Conservation (phyloP, 345 rosid genomes). For the Citrus australasica region DNA sequence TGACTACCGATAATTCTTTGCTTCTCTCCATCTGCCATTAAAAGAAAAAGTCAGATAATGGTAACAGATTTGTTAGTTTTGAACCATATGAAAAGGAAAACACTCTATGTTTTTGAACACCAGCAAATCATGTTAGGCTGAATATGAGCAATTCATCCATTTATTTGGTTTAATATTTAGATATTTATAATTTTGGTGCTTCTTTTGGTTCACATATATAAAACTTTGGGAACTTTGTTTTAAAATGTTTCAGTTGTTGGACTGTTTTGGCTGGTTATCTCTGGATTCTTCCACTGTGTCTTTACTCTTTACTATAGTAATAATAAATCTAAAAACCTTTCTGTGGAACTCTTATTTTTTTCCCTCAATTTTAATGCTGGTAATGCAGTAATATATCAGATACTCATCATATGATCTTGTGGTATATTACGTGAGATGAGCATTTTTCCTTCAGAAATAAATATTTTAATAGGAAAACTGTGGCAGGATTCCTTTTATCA, state of each 20-base stretch:
- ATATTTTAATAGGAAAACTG: constrained; percentile 23
- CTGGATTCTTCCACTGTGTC: neutral
- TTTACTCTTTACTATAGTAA: neutral
- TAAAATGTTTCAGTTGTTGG: neutral
- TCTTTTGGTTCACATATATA: neutral
- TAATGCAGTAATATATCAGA: neutral
- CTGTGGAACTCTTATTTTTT: neutral
- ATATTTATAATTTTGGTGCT: neutral
- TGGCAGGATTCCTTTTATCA: constrained; percentile 99
- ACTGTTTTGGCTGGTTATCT: neutral
- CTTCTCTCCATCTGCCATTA: neutral
- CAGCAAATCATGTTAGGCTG: neutral
- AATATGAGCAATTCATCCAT: neutral
- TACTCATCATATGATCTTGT: neutral
- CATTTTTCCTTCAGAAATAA: neutral
- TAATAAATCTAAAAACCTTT: neutral
- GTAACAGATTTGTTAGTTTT: neutral
- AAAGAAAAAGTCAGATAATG: neutral
- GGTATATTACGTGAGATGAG: neutral
- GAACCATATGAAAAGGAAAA: neutral
- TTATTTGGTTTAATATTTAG: neutral
- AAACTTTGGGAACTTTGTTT: neutral
- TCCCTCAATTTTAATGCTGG: neutral
- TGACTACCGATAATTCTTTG: neutral
- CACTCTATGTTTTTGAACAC: neutral